Percentiles rank a stretch among this genome's conserved stretches.
phyloP scores from a whole-genome alignment of 139 green algal genomes.

The Nannochloris sp. region DNA sequence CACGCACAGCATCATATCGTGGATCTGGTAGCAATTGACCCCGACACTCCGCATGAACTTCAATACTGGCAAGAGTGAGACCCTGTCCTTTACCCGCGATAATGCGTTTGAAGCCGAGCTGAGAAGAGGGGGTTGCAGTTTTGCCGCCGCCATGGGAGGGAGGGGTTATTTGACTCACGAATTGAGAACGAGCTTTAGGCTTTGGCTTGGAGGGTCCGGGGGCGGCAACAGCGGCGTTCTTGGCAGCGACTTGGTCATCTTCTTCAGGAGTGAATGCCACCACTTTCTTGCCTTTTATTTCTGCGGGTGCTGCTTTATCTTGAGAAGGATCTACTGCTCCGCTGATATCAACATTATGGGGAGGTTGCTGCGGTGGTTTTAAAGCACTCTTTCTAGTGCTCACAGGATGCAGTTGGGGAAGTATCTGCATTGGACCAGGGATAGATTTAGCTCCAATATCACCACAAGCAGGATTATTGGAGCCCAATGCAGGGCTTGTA shows the following conservation, averaged over 20 bases:
- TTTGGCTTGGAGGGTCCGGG: not conserved
- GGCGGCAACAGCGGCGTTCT: not conserved
- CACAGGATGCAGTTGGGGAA: no score
- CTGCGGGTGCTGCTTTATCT: not conserved
- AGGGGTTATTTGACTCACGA: conserved; percentile 32
- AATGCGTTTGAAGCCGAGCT: conserved; percentile 61
- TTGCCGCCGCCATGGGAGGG: conserved; percentile 10
- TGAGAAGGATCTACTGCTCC: not conserved
- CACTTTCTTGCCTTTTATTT: no score
- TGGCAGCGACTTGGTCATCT: not conserved
- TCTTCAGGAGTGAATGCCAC: no score
- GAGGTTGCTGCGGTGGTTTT: no score
- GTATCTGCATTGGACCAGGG: no score
- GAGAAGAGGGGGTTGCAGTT: conserved; percentile 55
- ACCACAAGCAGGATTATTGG: no score
- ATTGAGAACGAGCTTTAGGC: not conserved
- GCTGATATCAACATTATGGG: not conserved
- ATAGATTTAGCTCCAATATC: no score
- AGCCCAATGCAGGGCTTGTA: no score
- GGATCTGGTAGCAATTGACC: conserved; percentile 76
- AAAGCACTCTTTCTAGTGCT: no score
- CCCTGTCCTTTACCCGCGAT: conserved; percentile 58
- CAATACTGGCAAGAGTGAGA: conserved; percentile 63
- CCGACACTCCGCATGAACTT: conserved; percentile 70
- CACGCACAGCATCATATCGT: conserved; percentile 59